Conservation (phyloP, 164 flowering plant genomes). For the Vitis vinifera region ASM3070453v1 NC_081807.1:1292001-1292500, state of each 20-base stretch:
- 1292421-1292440: constrained; percentile 53
- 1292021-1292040: constrained; percentile 18
- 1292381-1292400: constrained; percentile 58
- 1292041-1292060: too few species aligned
- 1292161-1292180: too few species aligned
- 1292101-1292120: too few species aligned
- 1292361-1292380: constrained; percentile 66
- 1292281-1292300: constrained; percentile 19
- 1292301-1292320: constrained; percentile 65
- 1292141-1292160: too few species aligned
- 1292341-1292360: constrained; percentile 42
- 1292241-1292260: too few species aligned
- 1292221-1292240: too few species aligned
- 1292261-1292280: too few species aligned
- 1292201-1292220: too few species aligned
- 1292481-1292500: constrained; percentile 43
- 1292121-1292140: too few species aligned
- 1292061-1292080: too few species aligned
- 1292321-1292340: constrained; percentile 56
- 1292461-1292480: constrained; percentile 58
- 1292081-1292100: too few species aligned
- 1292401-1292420: constrained; percentile 41
- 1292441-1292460: constrained; percentile 75
- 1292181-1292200: too few species aligned
- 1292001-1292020: background rate